phyloP scores from a whole-genome alignment of 306 rosid genomes.

The Medicago ruthenica region DNA sequence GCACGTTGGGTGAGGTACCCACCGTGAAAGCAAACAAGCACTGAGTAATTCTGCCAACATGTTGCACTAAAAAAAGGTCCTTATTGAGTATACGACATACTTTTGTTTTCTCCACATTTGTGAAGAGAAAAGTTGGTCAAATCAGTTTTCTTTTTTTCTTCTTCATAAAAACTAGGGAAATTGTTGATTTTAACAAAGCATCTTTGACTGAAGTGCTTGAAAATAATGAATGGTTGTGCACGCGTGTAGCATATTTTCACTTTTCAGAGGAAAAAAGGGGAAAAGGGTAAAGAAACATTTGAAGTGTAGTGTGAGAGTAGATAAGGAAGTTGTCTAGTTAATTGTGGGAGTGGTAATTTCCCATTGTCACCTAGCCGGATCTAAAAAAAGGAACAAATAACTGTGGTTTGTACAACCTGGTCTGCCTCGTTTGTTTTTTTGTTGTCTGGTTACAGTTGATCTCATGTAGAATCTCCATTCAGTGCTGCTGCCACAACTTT shows the following conservation, averaged over 20 bases:
- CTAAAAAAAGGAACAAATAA: not conserved
- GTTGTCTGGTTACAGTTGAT: not conserved
- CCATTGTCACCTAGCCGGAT: constrained; percentile 31
- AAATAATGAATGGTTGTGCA: constrained; percentile 38
- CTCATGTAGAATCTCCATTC: not conserved
- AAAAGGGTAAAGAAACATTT: constrained; percentile 18
- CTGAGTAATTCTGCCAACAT: constrained; percentile 45
- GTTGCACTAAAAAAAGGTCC: constrained; percentile 32
- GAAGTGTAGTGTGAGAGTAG: not conserved
- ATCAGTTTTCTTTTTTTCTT: constrained; percentile 1
- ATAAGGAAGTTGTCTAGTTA: not conserved
- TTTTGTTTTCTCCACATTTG: constrained; percentile 11
- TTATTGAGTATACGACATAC: constrained; percentile 10
- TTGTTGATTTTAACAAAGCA: constrained; percentile 13
- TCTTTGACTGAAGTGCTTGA: constrained; percentile 51
- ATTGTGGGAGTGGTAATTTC: constrained; percentile 21
- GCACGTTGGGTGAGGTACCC: no score
- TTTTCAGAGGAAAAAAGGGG: constrained; percentile 41
- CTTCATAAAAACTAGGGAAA: constrained; percentile 1
- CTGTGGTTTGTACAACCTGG: constrained; percentile 27
- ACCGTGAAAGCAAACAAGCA: no score
- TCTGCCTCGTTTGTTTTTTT: not conserved
- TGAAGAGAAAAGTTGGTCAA: constrained; percentile 34
- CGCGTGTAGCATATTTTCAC: constrained; percentile 45
- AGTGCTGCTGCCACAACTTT: not conserved